Base-by-base conservation (phyloP, 257 asterid genomes). In the Plantago major region DNA sequence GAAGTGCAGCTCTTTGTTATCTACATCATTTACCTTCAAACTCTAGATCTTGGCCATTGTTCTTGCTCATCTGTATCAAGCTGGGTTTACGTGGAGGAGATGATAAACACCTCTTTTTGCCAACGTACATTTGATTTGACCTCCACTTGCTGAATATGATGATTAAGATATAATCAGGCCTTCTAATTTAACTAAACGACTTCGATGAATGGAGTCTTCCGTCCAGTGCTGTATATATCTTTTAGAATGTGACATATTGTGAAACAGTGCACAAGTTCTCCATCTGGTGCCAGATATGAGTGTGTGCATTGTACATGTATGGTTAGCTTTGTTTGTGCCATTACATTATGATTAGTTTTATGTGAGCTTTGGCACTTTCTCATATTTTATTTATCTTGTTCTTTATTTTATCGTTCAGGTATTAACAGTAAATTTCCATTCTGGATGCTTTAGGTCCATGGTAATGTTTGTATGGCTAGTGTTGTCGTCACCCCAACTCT, bases 401-500 rank as follows among this genome's bases (percentile, higher is more conserved):
- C n/a, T n/a, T 53, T 19, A 61, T 47, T n/a, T 66, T 65, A 38
- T 70, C 64, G 14, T 22, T 22, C 63, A 38, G 42, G 10, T 50
- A 47, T 42, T 55, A 26, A 19, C 60, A 53, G 61, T 38, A 60
- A 49, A 72, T 46, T 67, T 50, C 19, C 51, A 13, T 68, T 59
- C 63, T 72, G 71, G 73, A 75, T 60, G 58, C 49, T 74, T 74
- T 90, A 92, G 99, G 95, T 93, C 67, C 99, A 93, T 82, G 96
- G 97, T 63, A 93, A 93, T 82, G 99, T 93, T 77, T 93, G 91
- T 65, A 75, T 82, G 88, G 85, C 96, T 75, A 93, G 97, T 78
- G 97, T 93, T 78, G 97, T 93, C 60, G 99, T 89, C 66, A 93
- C 99, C 11, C 91, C 82, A 77, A 93, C 97, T 40, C 71, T 93